Conservation (phyloP, 305 asterid genomes). For the Withania somnifera region DNA sequence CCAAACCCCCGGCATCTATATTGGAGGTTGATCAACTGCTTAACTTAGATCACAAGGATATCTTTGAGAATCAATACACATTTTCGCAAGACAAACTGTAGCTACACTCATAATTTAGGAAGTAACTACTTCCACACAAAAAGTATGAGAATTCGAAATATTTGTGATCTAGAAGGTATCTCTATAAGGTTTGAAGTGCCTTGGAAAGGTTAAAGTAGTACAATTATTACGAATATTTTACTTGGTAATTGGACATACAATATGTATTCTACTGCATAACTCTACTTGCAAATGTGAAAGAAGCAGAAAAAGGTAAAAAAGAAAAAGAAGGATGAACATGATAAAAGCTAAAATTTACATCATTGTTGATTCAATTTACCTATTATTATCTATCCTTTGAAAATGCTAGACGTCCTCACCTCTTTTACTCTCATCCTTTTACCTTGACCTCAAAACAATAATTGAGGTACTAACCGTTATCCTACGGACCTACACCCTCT, state of each 20-base stretch:
- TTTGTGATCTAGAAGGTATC: background rate
- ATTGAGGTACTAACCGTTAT: background rate
- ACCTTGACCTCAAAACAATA: background rate
- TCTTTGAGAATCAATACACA: background rate
- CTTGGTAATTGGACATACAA: background rate
- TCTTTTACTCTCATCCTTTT: background rate
- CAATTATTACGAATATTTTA: background rate
- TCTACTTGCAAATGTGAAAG: background rate
- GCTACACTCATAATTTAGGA: background rate
- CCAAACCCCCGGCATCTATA: background rate
- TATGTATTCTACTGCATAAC: background rate
- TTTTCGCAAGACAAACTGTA: background rate
- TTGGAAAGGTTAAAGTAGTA: background rate
- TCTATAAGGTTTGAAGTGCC: background rate
- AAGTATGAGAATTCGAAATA: background rate
- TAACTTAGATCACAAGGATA: background rate
- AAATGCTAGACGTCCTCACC: background rate
- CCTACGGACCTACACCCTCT: background rate
- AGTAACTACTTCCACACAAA: background rate
- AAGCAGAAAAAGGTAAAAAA: background rate
- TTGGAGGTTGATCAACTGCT: background rate
- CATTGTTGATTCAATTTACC: background rate
- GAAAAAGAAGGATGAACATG: too few relatives aligned
- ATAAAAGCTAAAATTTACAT: background rate
- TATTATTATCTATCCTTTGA: background rate